Percentiles rank a stretch among this genome's conserved stretches.
Evolutionary conservation across 163 green algal genomes (phyloP).

Genomic region (Smithsoniella earleae): DNA sequence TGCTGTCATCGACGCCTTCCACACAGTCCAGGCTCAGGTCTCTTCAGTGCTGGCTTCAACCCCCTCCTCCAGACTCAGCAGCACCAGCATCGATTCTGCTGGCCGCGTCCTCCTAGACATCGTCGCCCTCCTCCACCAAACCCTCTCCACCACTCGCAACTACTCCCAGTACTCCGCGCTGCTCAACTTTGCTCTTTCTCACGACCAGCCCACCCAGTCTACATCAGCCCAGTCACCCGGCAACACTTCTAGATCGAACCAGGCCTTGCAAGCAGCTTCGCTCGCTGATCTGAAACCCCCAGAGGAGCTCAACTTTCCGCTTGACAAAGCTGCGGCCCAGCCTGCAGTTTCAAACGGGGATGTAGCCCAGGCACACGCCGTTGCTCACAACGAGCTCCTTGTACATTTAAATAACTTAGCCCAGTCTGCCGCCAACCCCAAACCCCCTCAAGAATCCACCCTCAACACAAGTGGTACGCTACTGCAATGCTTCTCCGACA

Average conservation of each 20-base stretch:
- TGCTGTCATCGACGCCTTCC: conserved; percentile 2
- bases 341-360: background rate
- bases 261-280: background rate
- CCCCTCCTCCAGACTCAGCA: background rate
- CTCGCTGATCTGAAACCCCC: background rate
- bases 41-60: background rate
- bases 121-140: background rate
- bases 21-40: background rate
- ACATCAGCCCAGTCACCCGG: too few relatives aligned
- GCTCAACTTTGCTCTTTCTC: background rate
- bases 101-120: conserved; percentile 17
- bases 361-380: background rate
- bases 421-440: too few relatives aligned
- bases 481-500: too few relatives aligned
- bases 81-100: conserved; percentile 8
- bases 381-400: background rate
- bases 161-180: background rate
- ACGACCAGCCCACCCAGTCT: background rate
- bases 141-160: background rate
- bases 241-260: too few relatives aligned
- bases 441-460: too few relatives aligned
- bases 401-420: too few relatives aligned
- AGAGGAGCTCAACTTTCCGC: background rate
- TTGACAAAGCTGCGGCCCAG: background rate
- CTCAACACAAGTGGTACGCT: too few relatives aligned